A percentile compares a stretch with the other conserved stretches of the same genome.
Conservation (phyloP, 192 early-diverging fungal species). For the Umbelopsis sp. region DNA sequence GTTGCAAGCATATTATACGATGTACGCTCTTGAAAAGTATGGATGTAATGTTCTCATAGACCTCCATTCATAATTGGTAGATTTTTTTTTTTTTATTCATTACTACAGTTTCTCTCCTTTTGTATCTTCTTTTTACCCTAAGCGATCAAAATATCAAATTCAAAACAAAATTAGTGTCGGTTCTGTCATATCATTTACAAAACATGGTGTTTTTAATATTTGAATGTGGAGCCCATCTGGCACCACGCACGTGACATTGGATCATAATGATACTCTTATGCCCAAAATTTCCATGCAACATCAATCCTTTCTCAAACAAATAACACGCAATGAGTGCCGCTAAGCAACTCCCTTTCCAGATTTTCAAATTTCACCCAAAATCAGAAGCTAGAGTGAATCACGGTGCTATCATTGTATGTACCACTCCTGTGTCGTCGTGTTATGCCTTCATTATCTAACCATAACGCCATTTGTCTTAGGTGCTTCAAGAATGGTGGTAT, state of each 20-base stretch:
- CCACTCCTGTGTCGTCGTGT: neutral
- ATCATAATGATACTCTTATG: no score
- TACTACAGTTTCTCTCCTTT: no score
- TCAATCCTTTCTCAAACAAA: no score
- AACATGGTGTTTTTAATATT: no score
- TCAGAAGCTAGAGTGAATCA: constrained; percentile 10
- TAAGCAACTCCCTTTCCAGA: constrained; percentile 20
- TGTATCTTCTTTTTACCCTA: no score
- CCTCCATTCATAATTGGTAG: neutral
- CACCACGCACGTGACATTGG: no score
- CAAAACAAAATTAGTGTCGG: no score
- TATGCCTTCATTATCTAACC: constrained; percentile 2
- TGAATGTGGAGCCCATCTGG: no score
- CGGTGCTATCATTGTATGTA: constrained; percentile 30
- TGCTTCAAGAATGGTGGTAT: constrained; percentile 35
- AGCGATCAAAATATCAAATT: no score
- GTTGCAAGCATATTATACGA: constrained; percentile 2
- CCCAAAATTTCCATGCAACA: no score
- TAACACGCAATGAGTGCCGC: neutral
- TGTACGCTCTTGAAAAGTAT: constrained; percentile 4
- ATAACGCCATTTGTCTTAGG: constrained; percentile 2
- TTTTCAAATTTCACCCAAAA: constrained; percentile 21
- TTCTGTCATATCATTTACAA: no score
- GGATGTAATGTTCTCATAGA: neutral
- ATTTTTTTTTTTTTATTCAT: constrained; percentile 4